Conservation (phyloP, 768 basidiomycete species). For the Calvatia gigantea region DNA sequence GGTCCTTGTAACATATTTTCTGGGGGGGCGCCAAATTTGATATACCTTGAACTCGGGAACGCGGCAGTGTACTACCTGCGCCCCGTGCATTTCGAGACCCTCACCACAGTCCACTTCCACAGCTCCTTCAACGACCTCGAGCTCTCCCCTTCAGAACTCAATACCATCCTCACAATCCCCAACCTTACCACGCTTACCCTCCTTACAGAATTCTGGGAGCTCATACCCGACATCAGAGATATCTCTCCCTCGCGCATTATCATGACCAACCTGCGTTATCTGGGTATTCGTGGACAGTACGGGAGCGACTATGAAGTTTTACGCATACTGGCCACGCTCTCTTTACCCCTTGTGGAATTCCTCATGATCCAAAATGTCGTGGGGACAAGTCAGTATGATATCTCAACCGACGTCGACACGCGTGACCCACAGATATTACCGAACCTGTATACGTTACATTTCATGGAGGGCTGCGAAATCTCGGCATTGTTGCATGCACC, state of each 20-base stretch:
- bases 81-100: conserved; percentile 9
- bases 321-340: conserved; percentile 7
- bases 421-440: neutral
- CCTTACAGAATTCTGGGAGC: conserved; percentile 13
- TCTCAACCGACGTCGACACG: conserved; percentile 1
- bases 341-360: conserved; percentile 2
- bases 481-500: neutral
- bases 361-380: conserved; percentile 10
- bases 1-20: conserved; percentile 8
- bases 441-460: conserved; percentile 1
- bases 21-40: neutral
- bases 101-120: conserved; percentile 4
- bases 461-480: conserved; percentile 9
- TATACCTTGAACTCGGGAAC: conserved; percentile 2
- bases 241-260: conserved; percentile 4
- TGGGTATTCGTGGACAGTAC: conserved; percentile 9
- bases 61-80: conserved; percentile 11
- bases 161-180: conserved; percentile 5
- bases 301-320: conserved; percentile 12
- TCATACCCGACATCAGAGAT: conserved; percentile 9
- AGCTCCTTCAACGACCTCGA: conserved; percentile 12
- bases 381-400: conserved; percentile 5
- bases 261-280: conserved; percentile 8
- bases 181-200: conserved; percentile 10
- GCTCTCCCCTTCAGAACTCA: conserved; percentile 2